A percentile compares a stretch with the other conserved stretches of the same genome.
These are phyloP conservation scores for Hypericum perforatum DNA, from an alignment of 345 rosid species.

Conservation along the genomic window DNA sequence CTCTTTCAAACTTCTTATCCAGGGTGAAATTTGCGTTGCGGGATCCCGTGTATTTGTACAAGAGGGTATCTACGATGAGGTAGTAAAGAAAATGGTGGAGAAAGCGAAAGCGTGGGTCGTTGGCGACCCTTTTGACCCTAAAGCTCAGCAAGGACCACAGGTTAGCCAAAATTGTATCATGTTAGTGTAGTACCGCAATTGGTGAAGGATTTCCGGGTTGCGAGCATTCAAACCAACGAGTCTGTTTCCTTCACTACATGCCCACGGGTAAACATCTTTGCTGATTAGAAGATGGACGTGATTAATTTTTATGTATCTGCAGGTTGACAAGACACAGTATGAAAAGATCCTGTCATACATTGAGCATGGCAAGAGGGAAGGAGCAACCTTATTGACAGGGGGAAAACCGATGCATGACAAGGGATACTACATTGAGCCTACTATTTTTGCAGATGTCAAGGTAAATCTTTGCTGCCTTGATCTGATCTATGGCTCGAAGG, in stretches of 20 bases:
- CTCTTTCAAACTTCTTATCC: neutral
- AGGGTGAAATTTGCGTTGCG: slow-evolving; percentile 77
- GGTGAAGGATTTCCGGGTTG: too few species aligned
- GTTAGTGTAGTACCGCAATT: too few species aligned
- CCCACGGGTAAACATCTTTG: too few species aligned
- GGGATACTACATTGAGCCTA: slow-evolving; percentile 64
- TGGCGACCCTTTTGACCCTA: slow-evolving; percentile 71
- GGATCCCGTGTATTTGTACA: slow-evolving; percentile 76
- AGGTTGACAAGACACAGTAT: slow-evolving; percentile 57
- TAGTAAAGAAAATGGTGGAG: slow-evolving; percentile 39
- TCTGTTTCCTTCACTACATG: too few species aligned
- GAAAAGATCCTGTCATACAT: slow-evolving; percentile 53
- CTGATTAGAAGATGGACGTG: neutral
- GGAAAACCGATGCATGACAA: slow-evolving; percentile 42
- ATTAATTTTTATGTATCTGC: neutral
- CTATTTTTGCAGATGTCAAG: slow-evolving; percentile 52
- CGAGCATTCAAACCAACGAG: too few species aligned
- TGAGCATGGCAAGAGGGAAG: slow-evolving; percentile 59
- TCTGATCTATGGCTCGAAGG: too few species aligned
- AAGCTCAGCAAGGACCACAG: slow-evolving; percentile 57
- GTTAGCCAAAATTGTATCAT: slow-evolving; percentile 19
- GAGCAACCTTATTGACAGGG: slow-evolving; percentile 58
- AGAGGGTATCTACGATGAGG: slow-evolving; percentile 59
- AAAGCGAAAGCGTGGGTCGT: slow-evolving; percentile 47
- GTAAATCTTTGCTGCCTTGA: slow-evolving; percentile 15